Evolutionary conservation across 2,329 filamentous ascomycete genomes (phyloP).

Genomic region (Didymella pinodella): DNA sequence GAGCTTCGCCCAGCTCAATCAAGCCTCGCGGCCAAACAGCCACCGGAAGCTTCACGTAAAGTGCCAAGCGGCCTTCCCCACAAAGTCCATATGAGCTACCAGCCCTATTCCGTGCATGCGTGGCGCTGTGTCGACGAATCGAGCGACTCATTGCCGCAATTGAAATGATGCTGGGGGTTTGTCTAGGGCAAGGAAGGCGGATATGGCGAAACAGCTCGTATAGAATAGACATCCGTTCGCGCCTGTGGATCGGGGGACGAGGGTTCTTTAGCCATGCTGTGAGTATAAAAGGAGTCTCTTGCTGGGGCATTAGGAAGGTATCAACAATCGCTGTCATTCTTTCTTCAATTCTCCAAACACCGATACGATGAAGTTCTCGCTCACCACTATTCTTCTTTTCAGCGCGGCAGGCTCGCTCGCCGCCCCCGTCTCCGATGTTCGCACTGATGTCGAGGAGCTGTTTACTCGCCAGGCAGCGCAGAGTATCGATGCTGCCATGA

Average conservation of each 20-base stretch:
- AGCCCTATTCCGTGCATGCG: neutral
- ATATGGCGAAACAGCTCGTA: neutral
- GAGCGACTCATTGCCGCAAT: neutral
- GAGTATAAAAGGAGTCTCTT: neutral
- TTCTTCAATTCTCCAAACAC: neutral
- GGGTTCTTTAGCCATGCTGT: neutral
- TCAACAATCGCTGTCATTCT: conserved; percentile 1
- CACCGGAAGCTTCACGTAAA: conserved; percentile 33
- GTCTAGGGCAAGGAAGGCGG: neutral
- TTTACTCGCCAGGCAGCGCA: conserved; percentile 45
- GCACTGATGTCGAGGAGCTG: conserved; percentile 32
- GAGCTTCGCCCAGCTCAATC: conserved; percentile 1
- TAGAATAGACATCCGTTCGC: neutral
- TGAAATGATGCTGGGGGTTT: neutral
- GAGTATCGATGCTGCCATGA: conserved; percentile 66
- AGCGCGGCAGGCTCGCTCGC: conserved; percentile 36
- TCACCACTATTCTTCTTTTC: conserved; percentile 40
- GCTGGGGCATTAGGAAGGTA: neutral
- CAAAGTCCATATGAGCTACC: neutral
- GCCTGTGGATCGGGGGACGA: neutral
- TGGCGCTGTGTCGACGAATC: neutral
- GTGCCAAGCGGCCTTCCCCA: conserved; percentile 21
- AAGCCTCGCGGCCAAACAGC: conserved; percentile 19
- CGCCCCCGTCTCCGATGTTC: conserved; percentile 38
- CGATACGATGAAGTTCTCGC: conserved; percentile 44